Evolutionary conservation across 2,329 filamentous ascomycete species (phyloP).

Genomic region (Aspergillus brasiliensis): DNA sequence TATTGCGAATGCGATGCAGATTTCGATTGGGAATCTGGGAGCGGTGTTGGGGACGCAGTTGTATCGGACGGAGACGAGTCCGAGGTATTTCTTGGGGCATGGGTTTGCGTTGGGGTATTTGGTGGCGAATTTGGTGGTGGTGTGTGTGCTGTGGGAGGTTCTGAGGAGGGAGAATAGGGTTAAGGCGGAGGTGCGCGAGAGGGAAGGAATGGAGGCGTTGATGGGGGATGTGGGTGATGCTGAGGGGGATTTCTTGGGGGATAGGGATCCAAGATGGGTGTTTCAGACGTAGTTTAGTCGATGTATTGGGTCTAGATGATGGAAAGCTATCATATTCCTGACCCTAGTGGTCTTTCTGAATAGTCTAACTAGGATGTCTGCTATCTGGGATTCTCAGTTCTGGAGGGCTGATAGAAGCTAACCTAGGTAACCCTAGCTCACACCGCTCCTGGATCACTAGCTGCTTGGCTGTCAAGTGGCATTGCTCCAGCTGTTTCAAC

Average conservation of each 20-base stretch:
- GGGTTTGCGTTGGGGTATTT: slow-evolving; percentile 65
- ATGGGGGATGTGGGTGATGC: slow-evolving; percentile 52
- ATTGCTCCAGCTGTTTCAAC: too few relatives aligned
- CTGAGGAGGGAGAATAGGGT: slow-evolving; percentile 61
- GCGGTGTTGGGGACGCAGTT: slow-evolving; percentile 71
- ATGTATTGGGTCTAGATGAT: too few relatives aligned
- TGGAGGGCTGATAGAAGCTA: too few relatives aligned
- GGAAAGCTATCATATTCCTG: too few relatives aligned
- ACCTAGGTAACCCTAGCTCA: too few relatives aligned
- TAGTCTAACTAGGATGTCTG: too few relatives aligned
- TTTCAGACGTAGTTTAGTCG: slow-evolving; percentile 55
- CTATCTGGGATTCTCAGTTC: too few relatives aligned
- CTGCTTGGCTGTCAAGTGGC: too few relatives aligned
- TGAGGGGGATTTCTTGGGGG: slow-evolving; percentile 59
- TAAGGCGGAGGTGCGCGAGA: slow-evolving; percentile 53
- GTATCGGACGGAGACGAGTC: slow-evolving; percentile 63
- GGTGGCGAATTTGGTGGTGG: too few relatives aligned
- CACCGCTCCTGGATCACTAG: too few relatives aligned
- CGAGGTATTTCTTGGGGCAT: slow-evolving; percentile 67
- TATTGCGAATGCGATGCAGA: slow-evolving; percentile 70
- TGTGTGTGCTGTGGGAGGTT: slow-evolving; percentile 50
- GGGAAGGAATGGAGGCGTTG: slow-evolving; percentile 29
- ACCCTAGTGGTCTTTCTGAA: too few relatives aligned
- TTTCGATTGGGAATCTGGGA: slow-evolving; percentile 70
- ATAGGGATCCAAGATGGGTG: slow-evolving; percentile 67